Percentiles rank a stretch among this genome's conserved stretches.
Conservation (phyloP, 2,329 filamentous ascomycete species). For the Eutypella sp. region DNA sequence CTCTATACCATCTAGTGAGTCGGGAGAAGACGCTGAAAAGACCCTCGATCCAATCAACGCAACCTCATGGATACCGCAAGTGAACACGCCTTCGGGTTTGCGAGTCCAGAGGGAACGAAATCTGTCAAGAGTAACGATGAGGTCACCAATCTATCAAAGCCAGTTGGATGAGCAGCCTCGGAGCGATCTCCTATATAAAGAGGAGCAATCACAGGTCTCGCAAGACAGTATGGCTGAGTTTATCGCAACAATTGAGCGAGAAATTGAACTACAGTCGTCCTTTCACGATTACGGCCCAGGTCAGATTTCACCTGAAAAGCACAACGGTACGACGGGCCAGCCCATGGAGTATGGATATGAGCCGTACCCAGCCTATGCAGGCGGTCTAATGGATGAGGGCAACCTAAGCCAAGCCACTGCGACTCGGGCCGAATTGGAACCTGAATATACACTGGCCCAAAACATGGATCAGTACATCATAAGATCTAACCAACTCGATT, state of each 20-base stretch:
- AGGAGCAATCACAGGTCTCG: neutral
- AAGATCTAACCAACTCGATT: neutral
- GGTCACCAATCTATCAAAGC: conserved; percentile 13
- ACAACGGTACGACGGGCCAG: too few relatives aligned
- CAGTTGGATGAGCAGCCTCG: conserved; percentile 7
- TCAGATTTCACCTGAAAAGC: too few relatives aligned
- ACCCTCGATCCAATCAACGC: conserved; percentile 10
- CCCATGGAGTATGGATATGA: too few relatives aligned
- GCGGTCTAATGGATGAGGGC: too few relatives aligned
- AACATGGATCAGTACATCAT: neutral
- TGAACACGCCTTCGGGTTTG: conserved; percentile 10
- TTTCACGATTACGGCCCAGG: conserved; percentile 6
- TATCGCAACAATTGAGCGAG: conserved; percentile 29
- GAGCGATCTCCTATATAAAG: neutral
- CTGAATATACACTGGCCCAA: too few relatives aligned
- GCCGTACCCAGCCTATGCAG: too few relatives aligned
- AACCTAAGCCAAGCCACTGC: too few relatives aligned
- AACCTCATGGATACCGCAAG: conserved; percentile 22
- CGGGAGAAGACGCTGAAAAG: conserved; percentile 3
- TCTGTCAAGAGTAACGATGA: conserved; percentile 12
- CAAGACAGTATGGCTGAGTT: conserved; percentile 28
- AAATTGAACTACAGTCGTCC: conserved; percentile 9
- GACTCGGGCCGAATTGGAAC: neutral
- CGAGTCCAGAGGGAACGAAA: conserved; percentile 6
- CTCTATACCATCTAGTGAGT: neutral